phyloP scores from a whole-genome alignment of 345 rosid species.

The Euphorbia lathyris region DNA sequence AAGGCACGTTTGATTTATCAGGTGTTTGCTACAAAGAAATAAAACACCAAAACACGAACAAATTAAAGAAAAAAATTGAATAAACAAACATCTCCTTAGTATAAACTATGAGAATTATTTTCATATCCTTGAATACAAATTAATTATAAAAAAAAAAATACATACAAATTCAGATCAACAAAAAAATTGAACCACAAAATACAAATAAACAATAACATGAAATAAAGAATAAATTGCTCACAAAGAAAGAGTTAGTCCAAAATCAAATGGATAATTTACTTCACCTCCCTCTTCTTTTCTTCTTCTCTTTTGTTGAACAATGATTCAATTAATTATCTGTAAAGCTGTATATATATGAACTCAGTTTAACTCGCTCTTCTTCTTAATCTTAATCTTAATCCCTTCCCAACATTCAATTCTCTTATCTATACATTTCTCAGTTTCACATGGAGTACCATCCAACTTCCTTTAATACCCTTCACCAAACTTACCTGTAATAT shows the following conservation, averaged over 20 bases:
- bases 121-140: not conserved
- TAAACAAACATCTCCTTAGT: too few species aligned
- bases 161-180: slow-evolving; percentile 2
- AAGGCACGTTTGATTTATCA: too few species aligned
- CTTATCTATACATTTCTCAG: not conserved
- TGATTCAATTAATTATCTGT: too few species aligned
- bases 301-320: not conserved
- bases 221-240: slow-evolving; percentile 21
- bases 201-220: slow-evolving; percentile 3
- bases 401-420: slow-evolving; percentile 5
- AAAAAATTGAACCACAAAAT: not conserved
- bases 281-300: not conserved
- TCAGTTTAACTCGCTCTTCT: too few species aligned
- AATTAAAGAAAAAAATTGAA: not conserved
- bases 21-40: too few species aligned
- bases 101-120: slow-evolving; percentile 4
- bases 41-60: too few species aligned
- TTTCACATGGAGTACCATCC: slow-evolving; percentile 7
- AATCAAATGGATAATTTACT: not conserved
- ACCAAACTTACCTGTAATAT: slow-evolving; percentile 18
- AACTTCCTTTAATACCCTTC: slow-evolving; percentile 13
- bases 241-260: slow-evolving; percentile 9
- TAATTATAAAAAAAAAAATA: not conserved
- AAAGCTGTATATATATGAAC: too few species aligned
- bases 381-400: not conserved